A percentile compares a stretch with the other conserved stretches of the same genome.
Evolutionary conservation across 352 stramenopile genomes (phyloP).

Genomic region (Peronosclerospora sorghi): DNA sequence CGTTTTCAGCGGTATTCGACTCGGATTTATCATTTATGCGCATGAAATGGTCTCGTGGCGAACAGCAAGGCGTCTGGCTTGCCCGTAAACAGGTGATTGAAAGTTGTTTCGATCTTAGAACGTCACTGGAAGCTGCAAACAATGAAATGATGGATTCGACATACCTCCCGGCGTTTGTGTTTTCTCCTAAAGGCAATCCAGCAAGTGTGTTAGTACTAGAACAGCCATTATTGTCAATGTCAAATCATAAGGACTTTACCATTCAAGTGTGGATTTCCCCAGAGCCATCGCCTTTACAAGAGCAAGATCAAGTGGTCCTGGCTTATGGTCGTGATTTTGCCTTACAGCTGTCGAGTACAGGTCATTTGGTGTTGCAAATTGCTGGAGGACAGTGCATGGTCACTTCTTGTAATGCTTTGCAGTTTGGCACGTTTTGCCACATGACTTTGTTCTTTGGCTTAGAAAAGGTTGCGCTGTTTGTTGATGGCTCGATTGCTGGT

Average conservation of each 20-base stretch:
- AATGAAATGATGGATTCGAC: constrained; percentile 50
- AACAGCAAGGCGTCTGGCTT: constrained; percentile 75
- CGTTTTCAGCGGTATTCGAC: constrained; percentile 52
- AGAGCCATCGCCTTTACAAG: constrained; percentile 7
- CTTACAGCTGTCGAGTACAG: constrained; percentile 26
- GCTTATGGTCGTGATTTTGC: constrained; percentile 53
- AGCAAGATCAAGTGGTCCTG: constrained; percentile 37
- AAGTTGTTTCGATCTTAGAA: constrained; percentile 27
- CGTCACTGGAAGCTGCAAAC: constrained; percentile 20
- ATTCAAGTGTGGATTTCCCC: constrained; percentile 62
- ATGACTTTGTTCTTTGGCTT: constrained; percentile 43
- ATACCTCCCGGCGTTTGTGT: constrained; percentile 34
- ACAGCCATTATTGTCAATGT: constrained; percentile 40
- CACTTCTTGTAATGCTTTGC: constrained; percentile 25
- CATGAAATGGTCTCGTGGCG: constrained; percentile 68
- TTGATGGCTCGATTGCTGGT: constrained; percentile 34
- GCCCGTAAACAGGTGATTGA: constrained; percentile 30
- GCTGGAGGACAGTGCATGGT: constrained; percentile 26
- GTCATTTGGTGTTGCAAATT: constrained; percentile 44
- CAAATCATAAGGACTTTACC: constrained; percentile 39
- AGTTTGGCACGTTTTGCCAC: constrained; percentile 47
- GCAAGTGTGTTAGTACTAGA: constrained; percentile 50
- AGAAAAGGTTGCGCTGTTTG: constrained; percentile 24
- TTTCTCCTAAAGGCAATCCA: constrained; percentile 40
- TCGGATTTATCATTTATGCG: constrained; percentile 60